phyloP scores from a whole-genome alignment of 73 alveolate species.

The Paramecium biaurelia region DNA sequence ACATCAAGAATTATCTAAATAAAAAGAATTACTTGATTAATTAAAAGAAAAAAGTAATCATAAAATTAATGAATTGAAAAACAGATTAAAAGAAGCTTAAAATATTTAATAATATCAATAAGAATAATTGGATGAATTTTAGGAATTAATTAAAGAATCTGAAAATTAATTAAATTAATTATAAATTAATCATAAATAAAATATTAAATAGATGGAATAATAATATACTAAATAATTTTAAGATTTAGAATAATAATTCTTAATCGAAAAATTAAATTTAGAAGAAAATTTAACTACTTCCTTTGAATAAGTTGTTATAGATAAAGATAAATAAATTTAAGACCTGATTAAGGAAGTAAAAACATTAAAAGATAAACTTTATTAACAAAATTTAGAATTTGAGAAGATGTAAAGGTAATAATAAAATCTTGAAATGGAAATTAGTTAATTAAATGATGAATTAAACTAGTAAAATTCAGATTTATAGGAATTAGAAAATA shows the following conservation, averaged over 20 bases:
- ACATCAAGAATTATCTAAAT: background rate
- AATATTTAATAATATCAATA: background rate
- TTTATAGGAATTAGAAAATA: background rate
- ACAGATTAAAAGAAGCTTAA: background rate
- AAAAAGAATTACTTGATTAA: background rate
- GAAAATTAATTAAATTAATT: background rate
- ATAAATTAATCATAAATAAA: background rate
- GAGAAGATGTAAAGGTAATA: background rate
- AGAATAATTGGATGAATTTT: conserved; percentile 1
- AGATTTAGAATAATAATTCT: background rate
- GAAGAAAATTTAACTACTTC: background rate
- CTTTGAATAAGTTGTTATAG: background rate
- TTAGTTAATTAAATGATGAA: background rate
- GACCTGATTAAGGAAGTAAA: background rate
- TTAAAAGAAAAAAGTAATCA: background rate
- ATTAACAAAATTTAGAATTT: background rate
- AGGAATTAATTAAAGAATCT: background rate
- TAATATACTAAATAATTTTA: background rate
- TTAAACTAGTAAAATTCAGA: background rate
- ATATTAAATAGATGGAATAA: background rate
- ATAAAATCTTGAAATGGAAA: background rate
- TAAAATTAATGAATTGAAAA: background rate
- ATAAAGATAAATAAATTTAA: conserved; percentile 5
- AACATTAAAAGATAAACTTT: background rate
- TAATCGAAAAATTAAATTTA: background rate